phyloP scores from a whole-genome alignment of 768 basidiomycete genomes.

The Russula sp. region DNA sequence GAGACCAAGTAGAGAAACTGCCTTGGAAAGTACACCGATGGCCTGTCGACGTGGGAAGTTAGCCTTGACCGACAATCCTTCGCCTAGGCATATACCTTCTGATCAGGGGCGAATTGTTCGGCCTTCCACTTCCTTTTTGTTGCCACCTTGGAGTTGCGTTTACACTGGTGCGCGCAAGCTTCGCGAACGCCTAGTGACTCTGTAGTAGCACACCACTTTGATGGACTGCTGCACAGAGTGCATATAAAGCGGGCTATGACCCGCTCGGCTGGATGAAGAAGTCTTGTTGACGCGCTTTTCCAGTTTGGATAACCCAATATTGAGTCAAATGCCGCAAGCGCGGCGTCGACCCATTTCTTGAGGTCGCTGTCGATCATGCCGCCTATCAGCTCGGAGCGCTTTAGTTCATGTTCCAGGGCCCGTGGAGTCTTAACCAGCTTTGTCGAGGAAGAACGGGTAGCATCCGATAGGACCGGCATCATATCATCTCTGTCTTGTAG shows the following conservation, averaged over 20 bases:
- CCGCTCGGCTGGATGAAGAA: conserved; percentile 50
- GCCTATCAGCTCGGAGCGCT: conserved; percentile 26
- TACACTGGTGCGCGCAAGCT: conserved; percentile 55
- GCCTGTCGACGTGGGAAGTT: conserved; percentile 6
- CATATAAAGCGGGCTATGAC: conserved; percentile 56
- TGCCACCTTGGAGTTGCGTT: conserved; percentile 23
- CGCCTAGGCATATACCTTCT: conserved; percentile 35
- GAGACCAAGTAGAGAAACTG: not conserved
- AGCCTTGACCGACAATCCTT: conserved; percentile 4
- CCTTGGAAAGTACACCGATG: conserved; percentile 13
- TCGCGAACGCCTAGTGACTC: conserved; percentile 48
- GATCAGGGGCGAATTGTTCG: conserved; percentile 49
- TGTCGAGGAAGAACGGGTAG: not conserved
- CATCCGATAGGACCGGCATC: not conserved
- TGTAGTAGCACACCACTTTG: conserved; percentile 31
- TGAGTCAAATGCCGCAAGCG: conserved; percentile 37
- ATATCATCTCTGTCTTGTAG: conserved; percentile 27
- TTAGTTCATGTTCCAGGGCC: conserved; percentile 21
- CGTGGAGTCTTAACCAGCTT: not conserved
- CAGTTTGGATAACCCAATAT: conserved; percentile 46
- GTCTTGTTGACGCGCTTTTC: conserved; percentile 40
- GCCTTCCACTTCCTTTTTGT: conserved; percentile 38
- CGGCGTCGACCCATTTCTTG: conserved; percentile 40
- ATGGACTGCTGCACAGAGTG: conserved; percentile 38
- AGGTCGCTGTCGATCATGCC: conserved; percentile 40